Conservation (phyloP, 2,329 filamentous ascomycete species). For the Aspergillus transmontanensis region DNA sequence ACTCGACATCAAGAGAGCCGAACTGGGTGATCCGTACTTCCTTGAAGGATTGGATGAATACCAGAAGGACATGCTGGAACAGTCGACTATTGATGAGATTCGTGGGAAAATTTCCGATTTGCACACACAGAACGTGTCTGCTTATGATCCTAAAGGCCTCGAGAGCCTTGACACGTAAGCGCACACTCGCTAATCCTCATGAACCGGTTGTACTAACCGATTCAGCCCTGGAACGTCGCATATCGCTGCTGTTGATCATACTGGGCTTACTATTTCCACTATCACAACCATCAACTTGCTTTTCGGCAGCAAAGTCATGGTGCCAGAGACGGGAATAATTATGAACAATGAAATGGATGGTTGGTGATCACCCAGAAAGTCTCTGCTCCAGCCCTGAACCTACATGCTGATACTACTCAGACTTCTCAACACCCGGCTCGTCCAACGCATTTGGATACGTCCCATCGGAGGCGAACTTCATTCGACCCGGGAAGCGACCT, state of each 20-base stretch:
- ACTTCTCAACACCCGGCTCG: slow-evolving; percentile 81
- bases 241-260: slow-evolving; percentile 66
- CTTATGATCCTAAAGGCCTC: slow-evolving; percentile 70
- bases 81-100: slow-evolving; percentile 60
- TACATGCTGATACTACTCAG: slow-evolving; percentile 62
- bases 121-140: slow-evolving; percentile 69
- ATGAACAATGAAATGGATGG: slow-evolving; percentile 66
- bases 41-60: slow-evolving; percentile 64
- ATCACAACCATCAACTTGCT: slow-evolving; percentile 88
- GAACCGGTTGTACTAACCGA: neutral
- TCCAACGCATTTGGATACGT: slow-evolving; percentile 84
- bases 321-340: slow-evolving; percentile 80
- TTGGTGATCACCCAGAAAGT: slow-evolving; percentile 39
- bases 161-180: slow-evolving; percentile 65
- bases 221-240: slow-evolving; percentile 55
- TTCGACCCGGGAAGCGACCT: slow-evolving; percentile 78
- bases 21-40: slow-evolving; percentile 80
- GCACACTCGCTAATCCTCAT: neutral
- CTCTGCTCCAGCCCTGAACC: neutral
- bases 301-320: slow-evolving; percentile 78
- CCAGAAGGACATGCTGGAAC: slow-evolving; percentile 68
- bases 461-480: slow-evolving; percentile 77
- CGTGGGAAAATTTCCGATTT: slow-evolving; percentile 71
- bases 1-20: slow-evolving; percentile 58
- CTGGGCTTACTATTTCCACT: slow-evolving; percentile 75